Evolutionary conservation across 768 basidiomycete genomes (phyloP), one percentile per base, ranked within the genome.

Genomic region (Russula foetens): DNA sequence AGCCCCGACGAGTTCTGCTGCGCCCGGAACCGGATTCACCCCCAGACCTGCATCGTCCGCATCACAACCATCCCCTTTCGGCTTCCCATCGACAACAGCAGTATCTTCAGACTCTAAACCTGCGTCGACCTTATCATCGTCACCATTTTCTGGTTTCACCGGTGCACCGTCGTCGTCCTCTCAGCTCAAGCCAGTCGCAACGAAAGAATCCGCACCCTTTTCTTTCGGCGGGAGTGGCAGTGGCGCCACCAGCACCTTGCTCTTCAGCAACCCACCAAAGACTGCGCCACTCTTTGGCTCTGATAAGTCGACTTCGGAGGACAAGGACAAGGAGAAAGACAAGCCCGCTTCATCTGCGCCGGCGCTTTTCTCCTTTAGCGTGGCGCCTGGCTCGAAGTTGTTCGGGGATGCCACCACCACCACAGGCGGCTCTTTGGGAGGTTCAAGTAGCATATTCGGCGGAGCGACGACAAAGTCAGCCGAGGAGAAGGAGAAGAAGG

Each of bases 1-100:
- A 1, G 71, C 77, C 53, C 66, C 50, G 31, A 14, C 71, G 53
- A 62, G 68, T 33, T 71, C 72, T 45, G 62, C 69, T 14, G 69
- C 72, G 53, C 66, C 71, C 11, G 53, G 68, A 26, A 59, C 60
- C 57, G 57, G 60, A 55, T 54, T 66, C 68, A 65, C 59, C 21
- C 58, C 67, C 43, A 56, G 51, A 38, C 62, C 26, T 64, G 59
- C 44, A 33, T 49, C 44, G 14, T 48, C 39, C 63, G 35, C 26
- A 64, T 26, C 44, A 63, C 38, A 53, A 52, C n/a, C 63, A 64
- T 46, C 69, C 69, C 17, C 65, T 48, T 62, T 64, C 38, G 43
- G 24, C 11, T 56, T 60, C 28, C 38, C 48, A 35, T 54, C 60
- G 15, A 9, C 48, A 53, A 7, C 62, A 24, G 1, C 58, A 14